A percentile compares a stretch with the other conserved stretches of the same genome.
Evolutionary conservation across 495 filamentous ascomycete genomes (phyloP).

Genomic region (Xylona heveae): DNA sequence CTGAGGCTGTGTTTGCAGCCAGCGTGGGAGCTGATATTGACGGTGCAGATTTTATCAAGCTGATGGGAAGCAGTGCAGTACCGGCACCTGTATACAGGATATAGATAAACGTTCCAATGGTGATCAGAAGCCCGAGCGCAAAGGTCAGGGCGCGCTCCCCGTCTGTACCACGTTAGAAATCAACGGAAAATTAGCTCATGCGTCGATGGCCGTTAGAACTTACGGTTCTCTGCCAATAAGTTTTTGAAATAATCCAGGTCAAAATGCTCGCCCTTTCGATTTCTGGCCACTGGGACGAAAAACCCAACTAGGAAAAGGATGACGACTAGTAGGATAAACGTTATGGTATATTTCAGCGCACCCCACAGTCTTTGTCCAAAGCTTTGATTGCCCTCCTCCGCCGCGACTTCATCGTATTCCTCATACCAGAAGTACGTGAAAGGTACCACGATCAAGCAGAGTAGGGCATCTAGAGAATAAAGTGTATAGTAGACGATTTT

Average conservation of each 20-base stretch:
- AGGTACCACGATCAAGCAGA: conserved; percentile 78
- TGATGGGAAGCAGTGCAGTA: conserved; percentile 70
- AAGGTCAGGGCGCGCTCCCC: conserved; percentile 87
- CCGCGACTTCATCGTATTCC: conserved; percentile 75
- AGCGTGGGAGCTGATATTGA: conserved; percentile 56
- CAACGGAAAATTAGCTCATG: neutral
- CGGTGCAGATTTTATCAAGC: conserved; percentile 76
- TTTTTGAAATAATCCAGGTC: conserved; percentile 84
- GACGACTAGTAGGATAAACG: conserved; percentile 56
- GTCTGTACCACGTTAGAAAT: conserved; percentile 22
- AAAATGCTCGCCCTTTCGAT: conserved; percentile 34
- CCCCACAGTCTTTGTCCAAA: conserved; percentile 47
- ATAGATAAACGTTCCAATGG: conserved; percentile 67
- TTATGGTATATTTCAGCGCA: conserved; percentile 76
- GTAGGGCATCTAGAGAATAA: conserved; percentile 76
- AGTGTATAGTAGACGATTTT: conserved; percentile 82
- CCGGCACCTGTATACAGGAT: conserved; percentile 74
- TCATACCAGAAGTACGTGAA: conserved; percentile 98
- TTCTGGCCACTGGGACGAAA: conserved; percentile 60
- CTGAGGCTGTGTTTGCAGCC: conserved; percentile 50
- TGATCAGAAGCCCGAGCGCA: conserved; percentile 63
- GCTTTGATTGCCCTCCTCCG: conserved; percentile 54
- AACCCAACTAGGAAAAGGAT: conserved; percentile 83
- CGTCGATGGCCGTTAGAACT: no score
- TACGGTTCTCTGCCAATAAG: conserved; percentile 62